Conservation (phyloP, 208 protist genomes). For the Acanthamoeba lenticulata region DNA sequence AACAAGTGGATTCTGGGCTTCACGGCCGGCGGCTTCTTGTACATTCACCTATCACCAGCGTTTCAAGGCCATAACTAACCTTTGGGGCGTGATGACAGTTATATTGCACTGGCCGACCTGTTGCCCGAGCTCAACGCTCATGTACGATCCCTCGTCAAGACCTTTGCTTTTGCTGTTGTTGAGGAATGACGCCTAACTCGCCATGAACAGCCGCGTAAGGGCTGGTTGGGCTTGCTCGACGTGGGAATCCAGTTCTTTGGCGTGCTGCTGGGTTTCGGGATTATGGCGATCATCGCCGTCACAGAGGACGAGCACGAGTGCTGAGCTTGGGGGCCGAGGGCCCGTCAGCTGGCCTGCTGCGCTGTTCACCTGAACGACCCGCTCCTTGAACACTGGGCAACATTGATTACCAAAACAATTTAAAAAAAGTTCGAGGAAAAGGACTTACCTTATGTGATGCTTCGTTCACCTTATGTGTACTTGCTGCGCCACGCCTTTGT, state of each 20-base stretch:
- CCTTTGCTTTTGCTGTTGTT: not conserved
- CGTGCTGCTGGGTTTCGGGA: not conserved
- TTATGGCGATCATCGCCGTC: constrained; percentile 17
- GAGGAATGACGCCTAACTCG: not conserved
- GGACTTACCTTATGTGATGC: too few relatives aligned
- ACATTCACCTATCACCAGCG: too few relatives aligned
- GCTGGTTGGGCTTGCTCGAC: not conserved
- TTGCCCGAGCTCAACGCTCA: constrained; percentile 9
- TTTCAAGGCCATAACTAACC: too few relatives aligned
- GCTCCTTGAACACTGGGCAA: too few relatives aligned
- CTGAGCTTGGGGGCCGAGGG: too few relatives aligned
- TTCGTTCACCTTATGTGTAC: too few relatives aligned
- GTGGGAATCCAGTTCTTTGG: constrained; percentile 18
- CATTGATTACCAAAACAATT: too few relatives aligned
- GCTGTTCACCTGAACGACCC: too few relatives aligned
- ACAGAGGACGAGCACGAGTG: not conserved
- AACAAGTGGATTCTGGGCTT: constrained; percentile 46
- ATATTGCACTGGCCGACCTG: constrained; percentile 24
- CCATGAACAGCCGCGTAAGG: not conserved
- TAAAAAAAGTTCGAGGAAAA: too few relatives aligned
- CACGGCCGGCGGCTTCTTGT: constrained; percentile 32
- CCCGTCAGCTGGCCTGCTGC: too few relatives aligned
- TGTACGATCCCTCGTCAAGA: not conserved
- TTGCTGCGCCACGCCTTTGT: too few relatives aligned
- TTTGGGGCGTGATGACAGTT: too few relatives aligned